Evolutionary conservation across 768 basidiomycete species (phyloP), one percentile per base, ranked within the genome.

Genomic region (Tremella mesenterica): DNA sequence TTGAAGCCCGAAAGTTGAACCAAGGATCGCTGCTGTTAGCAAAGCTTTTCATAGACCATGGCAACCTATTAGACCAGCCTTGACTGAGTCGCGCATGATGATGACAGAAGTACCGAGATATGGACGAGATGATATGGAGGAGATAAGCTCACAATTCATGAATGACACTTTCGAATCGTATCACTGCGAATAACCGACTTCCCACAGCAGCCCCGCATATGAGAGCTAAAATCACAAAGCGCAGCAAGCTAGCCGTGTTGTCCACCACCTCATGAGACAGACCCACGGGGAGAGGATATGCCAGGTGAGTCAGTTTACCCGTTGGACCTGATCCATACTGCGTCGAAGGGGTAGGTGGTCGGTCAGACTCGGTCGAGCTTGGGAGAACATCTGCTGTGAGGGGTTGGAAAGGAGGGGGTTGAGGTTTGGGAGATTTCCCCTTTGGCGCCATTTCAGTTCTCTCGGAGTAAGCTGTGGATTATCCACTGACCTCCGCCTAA

Each of bases 1-100:
- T 83, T 2, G 93, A 95, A 39, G 93, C 95, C 26, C 95, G 91
- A 75, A 86, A 97, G 75, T 99, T 97, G 76, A 99, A 97, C 95
- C 95, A 97, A 60, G 92, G 90, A 70, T 95, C 92, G 70, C 91
- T 93, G 38, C 38, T 41, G 18, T 34, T 10, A 10, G 12, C 33
- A 18, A 34, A 34, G 33, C 10, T 34, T 18, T 10, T 18, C 33
- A 34, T 18, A 18, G 18, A 34, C 18, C 12, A 10, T 34, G 33
- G 33, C 33, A 18, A 10, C 10, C 18, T 18, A 10, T 10, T 34
- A 34, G 33, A 10, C 33, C 33, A 18, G 33, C 33, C n/a, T 10
- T 36, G 33, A 10, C 18, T 10, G 10, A 36, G 33, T 18, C 12
- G 33, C 10, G 12, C 33, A 36, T 18, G 33, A 36, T 10, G 33